A percentile compares a stretch with the other conserved stretches of the same genome.
These are phyloP conservation scores for Pythium plurisporium DNA, from an alignment of 352 stramenopile species.

Conservation along the genomic window DNA sequence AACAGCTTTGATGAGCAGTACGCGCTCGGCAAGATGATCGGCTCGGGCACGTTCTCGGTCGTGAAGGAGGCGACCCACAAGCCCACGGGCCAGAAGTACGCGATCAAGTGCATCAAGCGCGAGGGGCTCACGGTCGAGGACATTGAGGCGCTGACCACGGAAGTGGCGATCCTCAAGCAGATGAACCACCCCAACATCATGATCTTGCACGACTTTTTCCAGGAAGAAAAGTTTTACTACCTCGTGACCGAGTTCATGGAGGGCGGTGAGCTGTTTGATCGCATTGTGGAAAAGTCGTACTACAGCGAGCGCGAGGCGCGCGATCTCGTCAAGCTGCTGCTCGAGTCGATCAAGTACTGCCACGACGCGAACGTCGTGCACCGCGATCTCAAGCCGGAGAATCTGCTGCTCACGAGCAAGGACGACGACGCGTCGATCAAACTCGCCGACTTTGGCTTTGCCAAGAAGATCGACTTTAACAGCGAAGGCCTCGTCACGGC, in stretches of 20 bases:
- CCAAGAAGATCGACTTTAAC: conserved; percentile 80
- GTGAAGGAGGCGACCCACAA: conserved; percentile 85
- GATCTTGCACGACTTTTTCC: conserved; percentile 92
- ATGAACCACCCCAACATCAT: conserved; percentile 93
- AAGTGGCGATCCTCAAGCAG: conserved; percentile 85
- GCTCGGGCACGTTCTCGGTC: conserved; percentile 88
- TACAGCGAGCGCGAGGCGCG: conserved; percentile 88
- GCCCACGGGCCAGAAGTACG: conserved; percentile 77
- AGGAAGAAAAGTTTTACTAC: conserved; percentile 95
- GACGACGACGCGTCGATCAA: conserved; percentile 85
- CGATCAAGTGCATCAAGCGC: conserved; percentile 92
- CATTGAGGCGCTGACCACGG: conserved; percentile 82
- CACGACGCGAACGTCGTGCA: conserved; percentile 83
- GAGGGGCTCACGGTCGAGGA: conserved; percentile 81
- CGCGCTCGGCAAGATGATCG: conserved; percentile 82
- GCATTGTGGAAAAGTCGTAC: conserved; percentile 88
- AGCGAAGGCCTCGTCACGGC: conserved; percentile 65
- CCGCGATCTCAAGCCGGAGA: conserved; percentile 83
- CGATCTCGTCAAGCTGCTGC: conserved; percentile 78
- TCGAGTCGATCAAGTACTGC: conserved; percentile 88
- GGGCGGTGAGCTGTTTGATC: conserved; percentile 87
- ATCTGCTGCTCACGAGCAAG: conserved; percentile 74
- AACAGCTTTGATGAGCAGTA: conserved; percentile 86
- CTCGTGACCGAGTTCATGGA: conserved; percentile 97
- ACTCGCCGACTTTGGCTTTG: conserved; percentile 83